Evolutionary conservation across 108 stramenopile genomes (phyloP).

Genomic region (Fragilaria radians): DNA sequence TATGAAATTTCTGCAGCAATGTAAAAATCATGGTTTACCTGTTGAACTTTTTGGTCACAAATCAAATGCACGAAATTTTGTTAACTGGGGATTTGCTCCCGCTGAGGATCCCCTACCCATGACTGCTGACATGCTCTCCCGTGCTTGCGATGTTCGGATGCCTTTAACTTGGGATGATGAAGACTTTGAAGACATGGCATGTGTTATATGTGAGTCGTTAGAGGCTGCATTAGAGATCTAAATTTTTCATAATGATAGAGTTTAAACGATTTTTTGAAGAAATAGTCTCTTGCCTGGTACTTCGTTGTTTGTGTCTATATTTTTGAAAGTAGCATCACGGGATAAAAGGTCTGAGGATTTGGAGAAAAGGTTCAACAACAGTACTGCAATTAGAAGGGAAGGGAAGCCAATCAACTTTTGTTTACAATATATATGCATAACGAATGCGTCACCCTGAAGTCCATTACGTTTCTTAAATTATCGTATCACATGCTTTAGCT

Average conservation of each 20-base stretch:
- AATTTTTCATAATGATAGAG: neutral
- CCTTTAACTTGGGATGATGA: constrained; percentile 87
- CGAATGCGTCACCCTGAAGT: neutral
- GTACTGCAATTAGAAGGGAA: neutral
- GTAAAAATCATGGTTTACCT: constrained; percentile 70
- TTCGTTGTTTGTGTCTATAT: neutral
- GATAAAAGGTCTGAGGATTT: neutral
- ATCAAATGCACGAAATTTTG: constrained; percentile 81
- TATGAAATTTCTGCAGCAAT: constrained; percentile 64
- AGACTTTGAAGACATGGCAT: constrained; percentile 76
- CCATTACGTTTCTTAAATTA: neutral
- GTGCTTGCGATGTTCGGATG: constrained; percentile 83
- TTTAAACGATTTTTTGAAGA: neutral
- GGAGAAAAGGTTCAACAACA: neutral
- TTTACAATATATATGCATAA: neutral
- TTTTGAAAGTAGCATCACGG: neutral
- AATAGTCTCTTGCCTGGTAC: neutral
- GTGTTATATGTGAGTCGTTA: constrained; percentile 64
- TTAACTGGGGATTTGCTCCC: constrained; percentile 89
- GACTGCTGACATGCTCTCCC: constrained; percentile 73
- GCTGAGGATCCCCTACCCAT: constrained; percentile 71
- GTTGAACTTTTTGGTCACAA: constrained; percentile 86
- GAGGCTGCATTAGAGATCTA: constrained; percentile 33
- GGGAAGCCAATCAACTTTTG: neutral
- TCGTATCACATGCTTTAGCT: neutral